These are phyloP conservation scores for Scutellaria minor DNA, from an alignment of 257 asterid genomes.

Conservation along the genomic window DNA sequence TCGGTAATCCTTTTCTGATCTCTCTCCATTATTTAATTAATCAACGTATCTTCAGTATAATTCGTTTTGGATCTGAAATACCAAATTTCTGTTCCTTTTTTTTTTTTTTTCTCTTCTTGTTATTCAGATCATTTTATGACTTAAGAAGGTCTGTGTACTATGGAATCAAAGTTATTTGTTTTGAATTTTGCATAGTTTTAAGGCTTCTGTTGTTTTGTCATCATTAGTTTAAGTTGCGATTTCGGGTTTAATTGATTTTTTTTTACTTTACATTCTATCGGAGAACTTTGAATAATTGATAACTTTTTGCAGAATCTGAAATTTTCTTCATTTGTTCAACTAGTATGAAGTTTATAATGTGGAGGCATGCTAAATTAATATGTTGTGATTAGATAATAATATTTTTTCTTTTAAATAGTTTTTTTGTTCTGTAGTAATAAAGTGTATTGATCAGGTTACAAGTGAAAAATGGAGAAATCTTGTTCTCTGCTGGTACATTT, in stretches of 20 bases:
- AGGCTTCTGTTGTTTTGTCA: conserved; percentile 11
- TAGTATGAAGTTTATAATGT: neutral
- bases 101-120: neutral
- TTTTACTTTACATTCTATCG: neutral
- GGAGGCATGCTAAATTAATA: neutral
- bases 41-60: neutral
- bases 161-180: neutral
- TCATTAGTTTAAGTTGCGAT: neutral
- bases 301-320: neutral
- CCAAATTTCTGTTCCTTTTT: neutral
- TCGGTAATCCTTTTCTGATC: conserved; percentile 14
- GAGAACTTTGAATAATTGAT: conserved; percentile 1
- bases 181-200: conserved; percentile 17
- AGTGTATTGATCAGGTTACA: conserved; percentile 34
- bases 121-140: conserved; percentile 16
- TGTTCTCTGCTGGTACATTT: conserved; percentile 85
- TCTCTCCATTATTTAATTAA: neutral
- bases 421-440: conserved; percentile 16
- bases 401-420: neutral
- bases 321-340: neutral
- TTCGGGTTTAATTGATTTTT: neutral
- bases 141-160: neutral
- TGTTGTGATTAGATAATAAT: conserved; percentile 4
- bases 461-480: conserved; percentile 81
- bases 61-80: conserved; percentile 35